A percentile compares a stretch with the other conserved stretches of the same genome.
phyloP scores from a whole-genome alignment of 495 filamentous ascomycete genomes.

The Penicillium ochrochloron region DNA sequence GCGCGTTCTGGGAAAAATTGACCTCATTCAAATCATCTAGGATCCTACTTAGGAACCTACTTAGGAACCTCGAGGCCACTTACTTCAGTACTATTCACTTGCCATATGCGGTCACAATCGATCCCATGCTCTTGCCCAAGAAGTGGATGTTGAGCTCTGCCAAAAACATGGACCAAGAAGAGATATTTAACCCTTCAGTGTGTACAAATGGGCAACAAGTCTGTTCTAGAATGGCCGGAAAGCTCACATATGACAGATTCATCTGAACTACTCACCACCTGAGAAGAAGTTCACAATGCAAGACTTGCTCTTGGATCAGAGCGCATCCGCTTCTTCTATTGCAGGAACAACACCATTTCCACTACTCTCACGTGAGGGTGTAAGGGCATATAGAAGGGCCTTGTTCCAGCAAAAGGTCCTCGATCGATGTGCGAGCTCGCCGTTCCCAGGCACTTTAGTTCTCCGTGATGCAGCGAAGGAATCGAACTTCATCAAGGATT shows the following conservation, averaged over 20 bases:
- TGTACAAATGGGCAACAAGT: too few relatives aligned
- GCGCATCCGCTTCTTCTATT: conserved; percentile 21
- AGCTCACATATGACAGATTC: conserved; percentile 16
- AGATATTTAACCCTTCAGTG: too few relatives aligned
- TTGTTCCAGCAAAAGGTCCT: conserved; percentile 25
- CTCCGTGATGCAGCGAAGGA: conserved; percentile 35
- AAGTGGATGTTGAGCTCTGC: too few relatives aligned
- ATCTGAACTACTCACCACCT: conserved; percentile 25
- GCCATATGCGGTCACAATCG: too few relatives aligned
- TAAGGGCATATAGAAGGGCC: conserved; percentile 31
- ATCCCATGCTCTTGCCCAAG: too few relatives aligned
- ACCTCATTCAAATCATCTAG: too few relatives aligned
- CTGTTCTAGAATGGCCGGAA: too few relatives aligned
- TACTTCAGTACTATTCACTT: too few relatives aligned
- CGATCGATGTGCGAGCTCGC: conserved; percentile 22
- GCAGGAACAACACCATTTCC: conserved; percentile 31
- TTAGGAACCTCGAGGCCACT: too few relatives aligned
- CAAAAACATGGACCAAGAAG: too few relatives aligned
- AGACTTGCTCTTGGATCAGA: conserved; percentile 22
- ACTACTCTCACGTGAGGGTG: conserved; percentile 23
- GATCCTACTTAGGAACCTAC: too few relatives aligned
- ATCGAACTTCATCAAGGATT: conserved; percentile 34
- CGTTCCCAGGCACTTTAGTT: conserved; percentile 32
- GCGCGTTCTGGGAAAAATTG: too few relatives aligned
- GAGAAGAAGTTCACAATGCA: conserved; percentile 26